A percentile compares a stretch with the other conserved stretches of the same genome.
Evolutionary conservation across 495 filamentous ascomycete genomes (phyloP).

Genomic region (Penicillium coprophilum): DNA sequence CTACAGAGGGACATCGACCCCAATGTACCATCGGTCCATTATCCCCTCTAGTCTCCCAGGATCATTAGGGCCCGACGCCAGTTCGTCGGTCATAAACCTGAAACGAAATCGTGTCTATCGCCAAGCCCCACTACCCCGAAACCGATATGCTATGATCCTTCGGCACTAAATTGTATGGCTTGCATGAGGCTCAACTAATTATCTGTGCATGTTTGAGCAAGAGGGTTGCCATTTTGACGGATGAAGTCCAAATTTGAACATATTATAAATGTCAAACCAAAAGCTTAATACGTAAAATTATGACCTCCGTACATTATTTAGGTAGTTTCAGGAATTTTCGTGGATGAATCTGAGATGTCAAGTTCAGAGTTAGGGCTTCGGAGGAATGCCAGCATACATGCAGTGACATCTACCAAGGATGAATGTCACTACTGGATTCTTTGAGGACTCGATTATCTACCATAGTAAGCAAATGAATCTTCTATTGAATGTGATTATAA

Average conservation of each 20-base stretch:
- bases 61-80: not conserved
- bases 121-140: not conserved
- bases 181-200: not conserved
- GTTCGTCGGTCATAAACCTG: not conserved
- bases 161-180: not conserved
- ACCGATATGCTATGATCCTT: not conserved
- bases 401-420: not conserved
- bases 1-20: not conserved
- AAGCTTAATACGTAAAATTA: too few relatives aligned
- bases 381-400: constrained; percentile 2
- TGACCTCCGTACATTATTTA: not conserved
- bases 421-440: not conserved
- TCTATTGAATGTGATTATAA: not conserved
- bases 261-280: too few relatives aligned
- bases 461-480: not conserved
- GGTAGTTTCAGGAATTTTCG: not conserved
- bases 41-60: not conserved
- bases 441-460: not conserved
- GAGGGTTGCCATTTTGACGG: not conserved
- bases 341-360: not conserved
- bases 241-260: not conserved
- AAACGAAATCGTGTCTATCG: not conserved
- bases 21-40: not conserved
- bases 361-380: not conserved
- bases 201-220: not conserved